Base-by-base conservation (phyloP, 192 early-diverging fungal species). In the Chytriomyces confervae region DNA sequence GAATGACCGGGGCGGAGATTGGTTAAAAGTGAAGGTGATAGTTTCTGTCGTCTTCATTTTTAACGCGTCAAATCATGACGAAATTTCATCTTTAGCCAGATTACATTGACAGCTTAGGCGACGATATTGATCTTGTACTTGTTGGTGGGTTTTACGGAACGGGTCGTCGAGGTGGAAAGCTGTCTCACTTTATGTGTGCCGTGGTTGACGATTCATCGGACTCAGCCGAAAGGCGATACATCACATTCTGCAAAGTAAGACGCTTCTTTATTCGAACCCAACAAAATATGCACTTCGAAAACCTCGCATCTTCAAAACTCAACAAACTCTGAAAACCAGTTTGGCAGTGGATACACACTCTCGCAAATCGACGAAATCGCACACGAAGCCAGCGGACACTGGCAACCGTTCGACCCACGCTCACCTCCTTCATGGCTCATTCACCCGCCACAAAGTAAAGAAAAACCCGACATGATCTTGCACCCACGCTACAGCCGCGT, bases 121-220 rank as follows among this genome's bases (percentile, higher is more conserved):
- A 95, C 62, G 90, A 90, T 75, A 72, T 94, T 50, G 94, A 95
- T 79, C 77, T 95, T 10, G 66, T 95, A 7, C 70, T 95, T 3
- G 85, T 95, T 50, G 94, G 90, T 68, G 91, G 82, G 9, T 80
- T 76, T 46, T 86, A 75, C 67, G 94, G 94, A 5, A 72, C 83
- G n/a, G 93, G 93, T 27, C 71, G 84, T 10, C 84, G 91, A 6
- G 77, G 82, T 50, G 88, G 88, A 29, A 87, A 81, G 27, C 75
- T 93, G 29, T 79, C 84, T 7, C 84, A 83, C 23, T 92, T 93
- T 61, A 76, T 93, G 80, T 90, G 87, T 76, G 89, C 85, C 16
- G 65, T 93, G 13, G 53, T 80, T 18, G 89, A 92, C 64, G 83
- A 73, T 51, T 18, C 78, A 5, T 9, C 62, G 7, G 43, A 13